These are phyloP conservation scores for Chrysoporthe cubensis DNA, from an alignment of 2,329 filamentous ascomycete species.

Conservation along the genomic window DNA sequence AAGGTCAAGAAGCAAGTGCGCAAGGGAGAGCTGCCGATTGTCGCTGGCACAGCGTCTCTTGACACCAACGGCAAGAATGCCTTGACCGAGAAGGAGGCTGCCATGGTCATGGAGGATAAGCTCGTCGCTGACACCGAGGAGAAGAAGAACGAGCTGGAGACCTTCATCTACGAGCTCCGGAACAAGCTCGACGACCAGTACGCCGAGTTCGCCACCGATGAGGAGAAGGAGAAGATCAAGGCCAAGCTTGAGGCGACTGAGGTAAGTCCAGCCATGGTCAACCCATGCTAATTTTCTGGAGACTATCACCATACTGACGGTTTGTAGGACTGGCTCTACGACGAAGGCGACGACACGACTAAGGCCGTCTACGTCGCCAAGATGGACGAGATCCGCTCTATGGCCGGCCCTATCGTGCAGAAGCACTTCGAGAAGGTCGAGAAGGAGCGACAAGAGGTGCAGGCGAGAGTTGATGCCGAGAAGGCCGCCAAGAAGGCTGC, in stretches of 20 bases:
- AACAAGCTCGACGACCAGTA: constrained; percentile 93
- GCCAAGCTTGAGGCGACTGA: constrained; percentile 82
- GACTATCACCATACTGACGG: constrained; percentile 26
- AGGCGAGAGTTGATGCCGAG: constrained; percentile 79
- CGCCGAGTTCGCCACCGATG: constrained; percentile 83
- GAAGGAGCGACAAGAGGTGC: constrained; percentile 76
- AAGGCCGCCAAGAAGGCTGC: constrained; percentile 73
- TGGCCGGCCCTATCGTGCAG: constrained; percentile 90
- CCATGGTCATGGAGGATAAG: constrained; percentile 98
- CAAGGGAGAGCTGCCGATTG: constrained; percentile 92
- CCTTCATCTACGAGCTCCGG: constrained; percentile 94
- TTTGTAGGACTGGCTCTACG: constrained; percentile 94
- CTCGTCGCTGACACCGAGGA: constrained; percentile 97
- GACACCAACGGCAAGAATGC: constrained; percentile 69
- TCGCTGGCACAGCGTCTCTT: constrained; percentile 79
- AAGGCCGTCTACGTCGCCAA: constrained; percentile 95
- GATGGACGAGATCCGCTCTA: constrained; percentile 90
- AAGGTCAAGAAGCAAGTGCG: constrained; percentile 99
- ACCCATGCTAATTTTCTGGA: constrained; percentile 23
- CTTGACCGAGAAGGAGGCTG: constrained; percentile 79
- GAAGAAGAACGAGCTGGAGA: constrained; percentile 99
- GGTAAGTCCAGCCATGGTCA: constrained; percentile 60
- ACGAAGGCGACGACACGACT: constrained; percentile 91
- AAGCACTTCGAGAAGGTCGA: constrained; percentile 95
- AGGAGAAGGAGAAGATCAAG: constrained; percentile 87